phyloP scores from a whole-genome alignment of 768 basidiomycete species.

The Xerocomellus dryophilus region DNA sequence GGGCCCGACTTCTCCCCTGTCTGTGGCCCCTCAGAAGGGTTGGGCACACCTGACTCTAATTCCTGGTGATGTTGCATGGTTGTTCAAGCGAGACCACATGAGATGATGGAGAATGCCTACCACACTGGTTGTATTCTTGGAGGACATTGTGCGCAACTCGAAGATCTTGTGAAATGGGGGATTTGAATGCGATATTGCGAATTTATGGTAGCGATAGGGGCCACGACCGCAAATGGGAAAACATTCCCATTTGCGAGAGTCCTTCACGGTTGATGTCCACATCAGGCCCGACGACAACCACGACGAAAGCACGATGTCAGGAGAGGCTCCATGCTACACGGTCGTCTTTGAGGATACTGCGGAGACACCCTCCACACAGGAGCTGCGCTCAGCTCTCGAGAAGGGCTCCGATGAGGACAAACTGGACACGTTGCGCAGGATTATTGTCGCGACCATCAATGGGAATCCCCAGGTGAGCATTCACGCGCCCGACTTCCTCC shows the following conservation, averaged over 20 bases:
- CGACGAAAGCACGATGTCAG: conserved; percentile 24
- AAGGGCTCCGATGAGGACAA: conserved; percentile 98
- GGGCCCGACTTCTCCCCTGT: too few species aligned
- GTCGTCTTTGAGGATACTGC: conserved; percentile 69
- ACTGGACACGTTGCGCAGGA: conserved; percentile 91
- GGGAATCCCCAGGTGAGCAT: conserved; percentile 81
- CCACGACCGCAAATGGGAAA: conserved; percentile 1
- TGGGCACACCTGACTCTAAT: too few species aligned
- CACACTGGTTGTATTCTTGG: too few species aligned
- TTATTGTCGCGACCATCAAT: conserved; percentile 91
- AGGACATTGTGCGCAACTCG: too few species aligned
- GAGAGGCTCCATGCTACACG: conserved; percentile 74
- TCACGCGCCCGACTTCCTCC: neutral
- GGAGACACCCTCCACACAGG: conserved; percentile 76
- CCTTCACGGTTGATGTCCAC: neutral
- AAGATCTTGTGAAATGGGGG: too few species aligned
- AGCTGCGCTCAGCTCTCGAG: conserved; percentile 79
- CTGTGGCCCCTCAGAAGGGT: too few species aligned
- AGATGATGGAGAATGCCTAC: too few species aligned
- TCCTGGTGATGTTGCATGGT: too few species aligned
- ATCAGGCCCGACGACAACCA: conserved; percentile 12
- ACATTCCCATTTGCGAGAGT: conserved; percentile 2
- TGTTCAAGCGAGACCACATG: too few species aligned
- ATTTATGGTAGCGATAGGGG: too few species aligned
- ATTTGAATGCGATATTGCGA: too few species aligned